These are phyloP conservation scores for Fusarium dimerum DNA, from an alignment of 2,329 filamentous ascomycete genomes.

Conservation along the genomic window DNA sequence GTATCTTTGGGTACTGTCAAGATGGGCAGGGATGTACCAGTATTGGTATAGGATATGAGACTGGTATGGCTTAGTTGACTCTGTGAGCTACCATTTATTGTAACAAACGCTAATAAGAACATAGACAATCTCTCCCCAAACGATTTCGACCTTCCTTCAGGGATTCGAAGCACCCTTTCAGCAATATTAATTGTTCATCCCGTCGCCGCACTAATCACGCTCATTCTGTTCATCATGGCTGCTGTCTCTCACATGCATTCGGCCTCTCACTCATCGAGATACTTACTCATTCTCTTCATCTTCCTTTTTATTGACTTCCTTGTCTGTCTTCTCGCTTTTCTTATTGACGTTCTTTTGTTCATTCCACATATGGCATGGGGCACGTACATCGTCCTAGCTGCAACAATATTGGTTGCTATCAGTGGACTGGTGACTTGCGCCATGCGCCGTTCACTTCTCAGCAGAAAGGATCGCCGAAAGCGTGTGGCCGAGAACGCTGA, in stretches of 20 bases:
- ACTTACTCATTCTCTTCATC: slow-evolving; percentile 82
- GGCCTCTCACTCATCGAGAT: slow-evolving; percentile 86
- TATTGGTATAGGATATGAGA: slow-evolving; percentile 83
- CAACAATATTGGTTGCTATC: slow-evolving; percentile 80
- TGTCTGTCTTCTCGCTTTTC: slow-evolving; percentile 80
- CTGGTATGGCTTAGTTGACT: slow-evolving; percentile 58
- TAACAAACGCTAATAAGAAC: slow-evolving; percentile 12
- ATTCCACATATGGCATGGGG: slow-evolving; percentile 94
- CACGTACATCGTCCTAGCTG: slow-evolving; percentile 87
- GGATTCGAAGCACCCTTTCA: slow-evolving; percentile 67
- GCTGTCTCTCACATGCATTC: slow-evolving; percentile 81
- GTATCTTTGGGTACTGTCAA: slow-evolving; percentile 88
- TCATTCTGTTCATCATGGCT: slow-evolving; percentile 82
- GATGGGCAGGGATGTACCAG: slow-evolving; percentile 61
- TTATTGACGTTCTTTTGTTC: slow-evolving; percentile 92
- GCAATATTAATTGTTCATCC: slow-evolving; percentile 91
- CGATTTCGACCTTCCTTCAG: slow-evolving; percentile 57
- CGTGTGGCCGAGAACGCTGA: slow-evolving; percentile 92
- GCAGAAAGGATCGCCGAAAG: slow-evolving; percentile 89
- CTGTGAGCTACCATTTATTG: not conserved
- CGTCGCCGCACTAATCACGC: slow-evolving; percentile 80
- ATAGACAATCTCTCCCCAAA: slow-evolving; percentile 29
- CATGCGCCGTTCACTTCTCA: slow-evolving; percentile 90
- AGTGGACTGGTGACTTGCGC: slow-evolving; percentile 87
- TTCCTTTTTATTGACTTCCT: slow-evolving; percentile 84